These are phyloP conservation scores for Endoconidiophora polonica DNA, from an alignment of 2,329 filamentous ascomycete species.

Conservation along the genomic window DNA sequence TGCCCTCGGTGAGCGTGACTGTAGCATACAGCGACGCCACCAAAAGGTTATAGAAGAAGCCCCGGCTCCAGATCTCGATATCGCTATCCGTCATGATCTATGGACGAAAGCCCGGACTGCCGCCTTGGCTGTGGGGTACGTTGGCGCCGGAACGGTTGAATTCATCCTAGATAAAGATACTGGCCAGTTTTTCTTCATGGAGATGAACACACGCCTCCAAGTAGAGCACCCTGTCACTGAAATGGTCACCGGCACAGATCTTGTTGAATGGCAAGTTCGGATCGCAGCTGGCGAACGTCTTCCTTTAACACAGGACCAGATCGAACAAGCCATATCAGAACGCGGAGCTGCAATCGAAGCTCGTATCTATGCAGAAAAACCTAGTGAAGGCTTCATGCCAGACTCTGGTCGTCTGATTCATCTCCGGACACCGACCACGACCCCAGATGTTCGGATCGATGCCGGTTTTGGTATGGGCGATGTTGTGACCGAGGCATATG, in stretches of 20 bases:
- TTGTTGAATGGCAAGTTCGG: conserved; percentile 94
- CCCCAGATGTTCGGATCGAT: conserved; percentile 71
- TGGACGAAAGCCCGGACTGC: conserved; percentile 51
- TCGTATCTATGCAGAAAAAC: conserved; percentile 91
- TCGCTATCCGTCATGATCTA: conserved; percentile 40
- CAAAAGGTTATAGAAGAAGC: conserved; percentile 88
- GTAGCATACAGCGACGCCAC: conserved; percentile 70
- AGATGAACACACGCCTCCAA: conserved; percentile 77
- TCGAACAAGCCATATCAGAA: conserved; percentile 57
- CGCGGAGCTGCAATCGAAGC: conserved; percentile 86
- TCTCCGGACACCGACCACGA: conserved; percentile 52
- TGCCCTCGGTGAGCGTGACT: conserved; percentile 75
- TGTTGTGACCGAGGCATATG: conserved; percentile 85
- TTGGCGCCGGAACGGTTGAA: conserved; percentile 79
- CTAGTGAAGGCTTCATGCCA: conserved; percentile 78
- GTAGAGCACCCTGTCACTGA: conserved; percentile 89
- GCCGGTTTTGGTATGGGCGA: conserved; percentile 85
- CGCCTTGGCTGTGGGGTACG: conserved; percentile 64
- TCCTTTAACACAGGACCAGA: conserved; percentile 39
- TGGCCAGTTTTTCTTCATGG: conserved; percentile 67
- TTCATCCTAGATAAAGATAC: conserved; percentile 76
- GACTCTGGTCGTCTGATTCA: conserved; percentile 82
- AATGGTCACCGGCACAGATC: conserved; percentile 51
- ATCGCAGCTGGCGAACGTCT: conserved; percentile 42
- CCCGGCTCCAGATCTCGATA: conserved; percentile 53